phyloP scores from a whole-genome alignment of 2,329 filamentous ascomycete species.

The Ramularia collo-cygni region DNA sequence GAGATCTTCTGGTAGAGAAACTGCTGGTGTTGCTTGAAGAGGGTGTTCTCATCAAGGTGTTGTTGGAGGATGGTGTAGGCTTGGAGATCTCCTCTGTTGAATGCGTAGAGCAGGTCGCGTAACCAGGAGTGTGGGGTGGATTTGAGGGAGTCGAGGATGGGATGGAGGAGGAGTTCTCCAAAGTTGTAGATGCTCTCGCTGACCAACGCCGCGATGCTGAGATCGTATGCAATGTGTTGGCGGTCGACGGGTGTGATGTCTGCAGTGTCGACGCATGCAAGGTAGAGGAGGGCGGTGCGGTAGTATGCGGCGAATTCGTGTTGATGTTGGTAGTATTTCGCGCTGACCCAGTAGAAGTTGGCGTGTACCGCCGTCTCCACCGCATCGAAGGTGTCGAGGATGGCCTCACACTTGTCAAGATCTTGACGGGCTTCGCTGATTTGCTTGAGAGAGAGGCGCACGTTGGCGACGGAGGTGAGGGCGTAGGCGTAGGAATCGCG shows the following conservation, averaged over 20 bases:
- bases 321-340: constrained; percentile 86
- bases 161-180: constrained; percentile 94
- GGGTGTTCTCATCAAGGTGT: constrained; percentile 68
- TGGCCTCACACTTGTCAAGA: constrained; percentile 77
- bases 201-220: constrained; percentile 84
- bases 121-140: constrained; percentile 77
- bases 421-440: constrained; percentile 78
- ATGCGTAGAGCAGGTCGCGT: constrained; percentile 90
- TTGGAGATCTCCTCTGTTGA: constrained; percentile 87
- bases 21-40: constrained; percentile 70
- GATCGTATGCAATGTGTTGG: constrained; percentile 78
- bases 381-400: constrained; percentile 85
- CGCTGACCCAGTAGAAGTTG: constrained; percentile 91
- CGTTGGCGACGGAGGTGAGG: constrained; percentile 78
- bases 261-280: constrained; percentile 84
- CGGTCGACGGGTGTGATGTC: constrained; percentile 68
- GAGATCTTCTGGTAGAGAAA: constrained; percentile 98
- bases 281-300: constrained; percentile 93
- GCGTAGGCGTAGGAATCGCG: constrained; percentile 96
- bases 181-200: constrained; percentile 99
- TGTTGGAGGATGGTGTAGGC: constrained; percentile 71
- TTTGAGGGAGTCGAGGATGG: constrained; percentile 74
- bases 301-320: constrained; percentile 95
- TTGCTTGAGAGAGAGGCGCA: constrained; percentile 74
- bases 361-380: constrained; percentile 95